These are phyloP conservation scores for Aspergillus incahuasiensis DNA, from an alignment of 495 filamentous ascomycete species.

Conservation along the genomic window DNA sequence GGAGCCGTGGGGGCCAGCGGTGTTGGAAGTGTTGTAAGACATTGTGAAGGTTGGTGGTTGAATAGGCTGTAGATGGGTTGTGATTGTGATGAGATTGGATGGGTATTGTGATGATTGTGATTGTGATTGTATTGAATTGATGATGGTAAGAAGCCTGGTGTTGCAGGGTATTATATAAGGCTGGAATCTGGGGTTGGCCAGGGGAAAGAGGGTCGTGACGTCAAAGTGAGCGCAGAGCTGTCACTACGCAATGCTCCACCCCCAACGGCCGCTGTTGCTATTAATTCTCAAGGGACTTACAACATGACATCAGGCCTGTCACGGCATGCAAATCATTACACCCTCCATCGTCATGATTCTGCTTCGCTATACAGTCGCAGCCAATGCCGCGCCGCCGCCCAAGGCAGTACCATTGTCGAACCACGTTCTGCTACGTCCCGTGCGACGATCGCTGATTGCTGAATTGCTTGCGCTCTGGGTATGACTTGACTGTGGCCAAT, in stretches of 20 bases:
- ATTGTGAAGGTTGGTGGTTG: neutral
- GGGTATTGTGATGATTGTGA: neutral
- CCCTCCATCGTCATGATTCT: neutral
- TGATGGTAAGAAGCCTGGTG: neutral
- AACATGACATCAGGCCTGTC: constrained; percentile 3
- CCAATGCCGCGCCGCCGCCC: neutral
- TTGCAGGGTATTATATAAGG: neutral
- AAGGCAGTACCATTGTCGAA: neutral
- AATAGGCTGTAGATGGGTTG: neutral
- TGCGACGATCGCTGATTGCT: neutral
- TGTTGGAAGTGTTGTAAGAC: neutral
- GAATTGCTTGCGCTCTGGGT: neutral
- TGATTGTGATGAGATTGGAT: neutral
- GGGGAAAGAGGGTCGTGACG: neutral
- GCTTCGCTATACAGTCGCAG: neutral
- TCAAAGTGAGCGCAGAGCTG: neutral
- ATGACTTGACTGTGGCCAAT: neutral
- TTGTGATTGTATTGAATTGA: neutral
- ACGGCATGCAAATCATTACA: constrained; percentile 2
- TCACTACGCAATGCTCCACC: constrained; percentile 4
- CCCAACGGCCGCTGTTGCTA: neutral
- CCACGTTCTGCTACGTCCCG: neutral
- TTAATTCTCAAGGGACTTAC: neutral
- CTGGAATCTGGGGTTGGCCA: neutral
- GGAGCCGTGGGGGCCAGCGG: neutral